A percentile compares a stretch with the other conserved stretches of the same genome.
These are phyloP conservation scores for Thielaviopsis punctulata DNA, from an alignment of 2,329 filamentous ascomycete genomes.

Conservation along the genomic window DNA sequence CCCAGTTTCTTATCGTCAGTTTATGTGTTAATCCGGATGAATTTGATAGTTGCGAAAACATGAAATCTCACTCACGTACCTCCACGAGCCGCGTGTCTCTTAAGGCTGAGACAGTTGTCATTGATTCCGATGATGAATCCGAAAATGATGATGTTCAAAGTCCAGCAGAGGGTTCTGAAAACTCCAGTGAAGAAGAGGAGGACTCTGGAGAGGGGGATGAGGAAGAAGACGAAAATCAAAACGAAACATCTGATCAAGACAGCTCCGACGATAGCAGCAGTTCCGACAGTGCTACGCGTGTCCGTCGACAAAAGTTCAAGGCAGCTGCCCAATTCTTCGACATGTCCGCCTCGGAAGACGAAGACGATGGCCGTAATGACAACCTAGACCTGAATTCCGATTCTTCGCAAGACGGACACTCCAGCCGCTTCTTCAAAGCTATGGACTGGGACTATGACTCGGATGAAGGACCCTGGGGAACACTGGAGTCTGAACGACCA, in stretches of 20 bases:
- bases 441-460: not conserved
- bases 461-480: not conserved
- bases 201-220: no score
- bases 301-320: not conserved
- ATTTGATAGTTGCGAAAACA: no score
- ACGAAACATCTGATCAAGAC: no score
- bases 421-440: not conserved
- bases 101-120: no score
- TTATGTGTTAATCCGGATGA: no score
- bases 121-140: not conserved
- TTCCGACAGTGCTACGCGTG: not conserved
- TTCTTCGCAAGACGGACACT: not conserved
- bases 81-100: no score
- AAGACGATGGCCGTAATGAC: not conserved
- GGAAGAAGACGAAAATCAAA: no score
- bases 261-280: not conserved
- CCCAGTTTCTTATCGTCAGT: no score
- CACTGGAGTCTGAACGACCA: not conserved
- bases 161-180: no score
- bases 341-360: constrained; percentile 4
- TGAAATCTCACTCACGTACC: no score
- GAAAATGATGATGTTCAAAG: not conserved
- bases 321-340: constrained; percentile 2
- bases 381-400: not conserved
- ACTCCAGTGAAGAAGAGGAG: no score